These are phyloP conservation scores for Dryas octopetala DNA, from an alignment of 306 rosid species.

Conservation along the genomic window DNA sequence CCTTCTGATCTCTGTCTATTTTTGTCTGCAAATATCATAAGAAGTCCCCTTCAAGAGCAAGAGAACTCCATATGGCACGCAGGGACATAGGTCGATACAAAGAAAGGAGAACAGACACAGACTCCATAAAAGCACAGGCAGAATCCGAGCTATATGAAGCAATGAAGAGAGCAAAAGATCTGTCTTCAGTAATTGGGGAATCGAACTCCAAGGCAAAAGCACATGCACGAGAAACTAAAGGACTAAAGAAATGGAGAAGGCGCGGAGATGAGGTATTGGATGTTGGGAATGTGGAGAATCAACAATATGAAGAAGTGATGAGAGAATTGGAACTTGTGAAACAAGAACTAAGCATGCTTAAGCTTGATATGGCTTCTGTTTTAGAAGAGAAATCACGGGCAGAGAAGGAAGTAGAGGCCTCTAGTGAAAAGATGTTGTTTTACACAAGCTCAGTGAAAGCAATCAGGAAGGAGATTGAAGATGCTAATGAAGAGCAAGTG, in stretches of 20 bases:
- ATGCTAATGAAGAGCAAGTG: slow-evolving; percentile 72
- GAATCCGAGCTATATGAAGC: slow-evolving; percentile 55
- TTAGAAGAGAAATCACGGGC: slow-evolving; percentile 51
- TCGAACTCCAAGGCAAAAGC: slow-evolving; percentile 36
- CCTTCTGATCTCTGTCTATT: neutral
- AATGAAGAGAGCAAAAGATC: slow-evolving; percentile 41
- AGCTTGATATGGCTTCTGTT: slow-evolving; percentile 69
- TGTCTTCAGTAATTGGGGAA: slow-evolving; percentile 48
- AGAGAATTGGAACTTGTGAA: slow-evolving; percentile 67
- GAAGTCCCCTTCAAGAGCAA: slow-evolving; percentile 53
- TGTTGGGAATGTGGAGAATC: slow-evolving; percentile 29
- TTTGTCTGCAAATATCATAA: slow-evolving; percentile 2
- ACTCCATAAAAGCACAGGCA: slow-evolving; percentile 51
- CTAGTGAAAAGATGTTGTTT: slow-evolving; percentile 37
- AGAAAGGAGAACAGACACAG: slow-evolving; percentile 49
- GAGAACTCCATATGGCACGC: slow-evolving; percentile 57
- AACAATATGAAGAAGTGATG: slow-evolving; percentile 49
- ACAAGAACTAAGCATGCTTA: slow-evolving; percentile 65
- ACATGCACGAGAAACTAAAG: slow-evolving; percentile 42
- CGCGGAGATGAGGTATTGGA: slow-evolving; percentile 11
- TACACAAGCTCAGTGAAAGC: slow-evolving; percentile 27
- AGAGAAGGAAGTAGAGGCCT: slow-evolving; percentile 50
- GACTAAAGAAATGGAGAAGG: slow-evolving; percentile 35
- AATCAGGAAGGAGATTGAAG: slow-evolving; percentile 64
- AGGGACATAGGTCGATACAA: slow-evolving; percentile 51